Conservation (phyloP, 495 filamentous ascomycete species). For the Trichoderma reesei region DNA sequence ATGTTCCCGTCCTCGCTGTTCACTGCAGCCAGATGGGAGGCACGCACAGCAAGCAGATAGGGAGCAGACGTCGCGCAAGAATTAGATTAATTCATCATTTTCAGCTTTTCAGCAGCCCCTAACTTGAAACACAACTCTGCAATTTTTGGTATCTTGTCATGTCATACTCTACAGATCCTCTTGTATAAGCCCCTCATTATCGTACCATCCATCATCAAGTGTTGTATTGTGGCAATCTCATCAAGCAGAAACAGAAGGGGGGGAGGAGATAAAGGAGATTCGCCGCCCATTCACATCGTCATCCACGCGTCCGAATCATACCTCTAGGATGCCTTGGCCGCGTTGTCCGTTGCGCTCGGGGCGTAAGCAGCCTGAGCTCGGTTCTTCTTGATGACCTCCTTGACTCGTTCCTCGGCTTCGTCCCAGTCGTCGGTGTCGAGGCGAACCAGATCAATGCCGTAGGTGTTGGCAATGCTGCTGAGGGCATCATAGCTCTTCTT, state of each 20-base stretch:
- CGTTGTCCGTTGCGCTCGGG: conserved; percentile 22
- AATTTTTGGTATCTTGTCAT: conserved; percentile 5
- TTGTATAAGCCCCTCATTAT: conserved; percentile 3
- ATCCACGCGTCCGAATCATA: neutral
- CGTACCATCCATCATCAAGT: neutral
- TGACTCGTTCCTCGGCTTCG: conserved; percentile 66
- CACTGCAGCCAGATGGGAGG: neutral
- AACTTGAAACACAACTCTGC: neutral
- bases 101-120: neutral
- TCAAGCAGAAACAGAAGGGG: neutral
- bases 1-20: neutral
- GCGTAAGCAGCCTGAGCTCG: conserved; percentile 54
- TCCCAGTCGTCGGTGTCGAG: conserved; percentile 68
- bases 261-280: neutral
- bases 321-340: conserved; percentile 1
- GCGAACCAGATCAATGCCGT: conserved; percentile 41
- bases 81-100: neutral
- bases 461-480: conserved; percentile 64
- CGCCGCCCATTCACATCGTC: neutral
- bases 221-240: neutral
- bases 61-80: neutral
- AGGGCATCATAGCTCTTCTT: conserved; percentile 65
- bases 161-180: conserved; percentile 1
- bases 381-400: conserved; percentile 72
- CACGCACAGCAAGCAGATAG: neutral